Conservation (phyloP, 441 rosid genomes). For the Rhodomyrtus psidioides region DNA sequence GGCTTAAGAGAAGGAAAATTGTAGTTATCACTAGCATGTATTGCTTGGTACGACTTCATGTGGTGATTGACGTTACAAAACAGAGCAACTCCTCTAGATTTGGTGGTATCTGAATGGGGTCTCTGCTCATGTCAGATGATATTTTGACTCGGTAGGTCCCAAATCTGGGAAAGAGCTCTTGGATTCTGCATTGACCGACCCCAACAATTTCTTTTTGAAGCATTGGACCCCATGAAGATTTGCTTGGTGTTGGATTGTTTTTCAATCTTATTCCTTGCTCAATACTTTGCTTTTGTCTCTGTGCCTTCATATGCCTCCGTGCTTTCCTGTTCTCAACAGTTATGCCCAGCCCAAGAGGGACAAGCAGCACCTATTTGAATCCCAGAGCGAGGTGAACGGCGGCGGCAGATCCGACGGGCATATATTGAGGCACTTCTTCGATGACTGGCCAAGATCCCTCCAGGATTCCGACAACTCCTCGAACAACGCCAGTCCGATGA, state of each 20-base stretch:
- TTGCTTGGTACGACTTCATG: not conserved
- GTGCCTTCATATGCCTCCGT: not conserved
- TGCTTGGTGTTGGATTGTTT: not conserved
- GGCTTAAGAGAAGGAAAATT: not conserved
- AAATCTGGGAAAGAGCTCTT: conserved; percentile 22
- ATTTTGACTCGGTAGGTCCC: conserved; percentile 33
- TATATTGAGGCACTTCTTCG: conserved; percentile 71
- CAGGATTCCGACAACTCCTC: conserved; percentile 36
- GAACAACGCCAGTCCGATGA: conserved; percentile 21
- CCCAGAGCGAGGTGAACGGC: conserved; percentile 25
- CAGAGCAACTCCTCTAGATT: not conserved
- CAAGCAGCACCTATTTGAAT: conserved; percentile 32
- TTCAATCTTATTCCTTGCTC: not conserved
- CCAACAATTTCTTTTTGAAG: conserved; percentile 34
- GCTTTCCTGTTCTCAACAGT: conserved; percentile 12
- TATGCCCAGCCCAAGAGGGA: conserved; percentile 24
- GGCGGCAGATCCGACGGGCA: conserved; percentile 46
- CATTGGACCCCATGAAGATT: not conserved
- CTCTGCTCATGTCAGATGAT: not conserved
- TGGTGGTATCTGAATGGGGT: conserved; percentile 2
- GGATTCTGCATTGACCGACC: conserved; percentile 44
- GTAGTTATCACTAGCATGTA: not conserved
- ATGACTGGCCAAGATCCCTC: conserved; percentile 76
- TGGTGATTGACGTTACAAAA: not conserved
- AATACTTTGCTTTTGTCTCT: not conserved